Conservation (phyloP, 371 early-diverging fungal species). For the Mucor ambiguus region DNA sequence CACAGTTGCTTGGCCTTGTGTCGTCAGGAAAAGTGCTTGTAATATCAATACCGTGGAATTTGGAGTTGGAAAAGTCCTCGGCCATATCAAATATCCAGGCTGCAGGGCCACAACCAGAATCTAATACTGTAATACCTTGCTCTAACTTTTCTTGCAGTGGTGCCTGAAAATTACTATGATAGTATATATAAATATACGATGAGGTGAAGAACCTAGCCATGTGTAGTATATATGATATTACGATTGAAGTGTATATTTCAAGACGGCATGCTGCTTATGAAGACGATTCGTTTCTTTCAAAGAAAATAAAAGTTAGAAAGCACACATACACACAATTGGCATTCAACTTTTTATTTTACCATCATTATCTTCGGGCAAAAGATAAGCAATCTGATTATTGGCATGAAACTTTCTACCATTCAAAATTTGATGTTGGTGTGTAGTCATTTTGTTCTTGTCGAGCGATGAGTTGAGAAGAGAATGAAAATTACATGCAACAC, state of each 20-base stretch:
- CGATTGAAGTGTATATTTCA: constrained; percentile 23
- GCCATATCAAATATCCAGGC: constrained; percentile 45
- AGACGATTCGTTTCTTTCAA: constrained; percentile 18
- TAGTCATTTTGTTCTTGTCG: neutral
- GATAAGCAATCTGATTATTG: constrained; percentile 43
- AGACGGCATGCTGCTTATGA: constrained; percentile 28
- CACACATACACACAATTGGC: neutral
- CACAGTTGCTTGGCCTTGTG: constrained; percentile 25
- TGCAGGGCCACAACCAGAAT: constrained; percentile 30
- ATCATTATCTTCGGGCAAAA: constrained; percentile 54
- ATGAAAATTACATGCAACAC: neutral
- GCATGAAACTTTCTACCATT: constrained; percentile 53
- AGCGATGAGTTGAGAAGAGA: neutral
- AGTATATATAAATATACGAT: constrained; percentile 20
- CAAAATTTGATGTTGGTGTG: constrained; percentile 25
- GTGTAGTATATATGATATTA: neutral
- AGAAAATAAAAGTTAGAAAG: neutral
- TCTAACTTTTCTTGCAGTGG: constrained; percentile 18
- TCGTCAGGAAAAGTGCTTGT: constrained; percentile 15
- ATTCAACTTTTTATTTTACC: constrained; percentile 18
- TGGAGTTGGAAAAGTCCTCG: constrained; percentile 35
- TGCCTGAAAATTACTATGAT: constrained; percentile 23
- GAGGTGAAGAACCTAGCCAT: neutral
- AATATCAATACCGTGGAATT: constrained; percentile 47
- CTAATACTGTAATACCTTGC: constrained; percentile 25